Conservation (phyloP, 2,329 filamentous ascomycete genomes). For the Colletotrichum noveboracense region DNA sequence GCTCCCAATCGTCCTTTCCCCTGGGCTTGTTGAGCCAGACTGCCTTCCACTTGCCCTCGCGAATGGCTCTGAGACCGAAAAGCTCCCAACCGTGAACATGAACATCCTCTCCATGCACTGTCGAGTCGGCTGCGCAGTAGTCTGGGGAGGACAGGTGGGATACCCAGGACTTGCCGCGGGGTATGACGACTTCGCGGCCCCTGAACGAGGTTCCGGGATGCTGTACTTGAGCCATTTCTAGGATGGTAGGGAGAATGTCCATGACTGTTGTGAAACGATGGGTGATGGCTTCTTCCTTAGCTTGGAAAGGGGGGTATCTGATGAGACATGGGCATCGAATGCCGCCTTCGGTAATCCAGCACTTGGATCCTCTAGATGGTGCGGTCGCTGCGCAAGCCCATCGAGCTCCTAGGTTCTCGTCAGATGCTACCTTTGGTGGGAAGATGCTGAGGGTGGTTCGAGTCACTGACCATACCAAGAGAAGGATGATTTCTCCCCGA, state of each 20-base stretch:
- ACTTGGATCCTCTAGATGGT: slow-evolving; percentile 23
- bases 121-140: slow-evolving; percentile 29
- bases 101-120: slow-evolving; percentile 51
- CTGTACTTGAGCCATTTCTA: slow-evolving; percentile 47
- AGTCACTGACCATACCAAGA: slow-evolving; percentile 50
- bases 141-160: slow-evolving; percentile 33
- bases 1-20: slow-evolving; percentile 57
- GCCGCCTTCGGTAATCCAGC: neutral
- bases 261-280: slow-evolving; percentile 55
- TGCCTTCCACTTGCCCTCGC: slow-evolving; percentile 62
- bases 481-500: slow-evolving; percentile 55
- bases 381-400: slow-evolving; percentile 49
- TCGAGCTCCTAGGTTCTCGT: slow-evolving; percentile 28
- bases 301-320: slow-evolving; percentile 16
- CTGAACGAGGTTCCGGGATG: slow-evolving; percentile 43
- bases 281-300: slow-evolving; percentile 36
- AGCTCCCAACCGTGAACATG: slow-evolving; percentile 62
- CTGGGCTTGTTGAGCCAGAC: slow-evolving; percentile 59
- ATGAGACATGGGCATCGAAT: slow-evolving; percentile 47
- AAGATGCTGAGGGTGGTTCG: neutral
- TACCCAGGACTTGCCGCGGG: slow-evolving; percentile 55
- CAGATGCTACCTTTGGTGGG: neutral
- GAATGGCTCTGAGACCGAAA: slow-evolving; percentile 55
- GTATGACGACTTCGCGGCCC: slow-evolving; percentile 53
- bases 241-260: slow-evolving; percentile 53